Conservation (phyloP, 306 rosid species). For the Canavalia ensiformis region DNA sequence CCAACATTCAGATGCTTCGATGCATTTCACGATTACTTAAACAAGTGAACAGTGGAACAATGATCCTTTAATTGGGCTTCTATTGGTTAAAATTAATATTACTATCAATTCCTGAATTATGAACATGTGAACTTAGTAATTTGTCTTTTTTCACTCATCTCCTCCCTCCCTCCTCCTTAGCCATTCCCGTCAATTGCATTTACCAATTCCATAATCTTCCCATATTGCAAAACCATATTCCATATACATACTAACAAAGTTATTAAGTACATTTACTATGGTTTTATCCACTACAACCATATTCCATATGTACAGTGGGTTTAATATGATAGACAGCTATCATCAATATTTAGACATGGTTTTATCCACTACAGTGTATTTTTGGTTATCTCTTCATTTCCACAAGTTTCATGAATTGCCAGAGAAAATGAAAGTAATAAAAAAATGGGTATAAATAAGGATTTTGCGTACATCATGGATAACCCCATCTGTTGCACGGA, state of each 20-base stretch:
- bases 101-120: neutral
- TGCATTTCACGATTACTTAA: neutral
- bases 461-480: slow-evolving; percentile 54
- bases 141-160: neutral
- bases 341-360: slow-evolving; percentile 29
- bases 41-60: neutral
- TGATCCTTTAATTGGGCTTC: neutral
- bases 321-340: slow-evolving; percentile 12
- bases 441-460: slow-evolving; percentile 19
- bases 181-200: neutral
- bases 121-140: neutral
- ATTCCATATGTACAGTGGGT: neutral
- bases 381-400: slow-evolving; percentile 31
- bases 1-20: neutral
- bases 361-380: slow-evolving; percentile 18
- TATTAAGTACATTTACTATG: neutral
- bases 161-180: neutral
- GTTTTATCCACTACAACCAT: too few relatives aligned
- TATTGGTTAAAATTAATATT: neutral
- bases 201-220: neutral
- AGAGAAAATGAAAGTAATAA: slow-evolving; percentile 13
- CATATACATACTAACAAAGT: neutral
- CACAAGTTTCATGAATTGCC: slow-evolving; percentile 11
- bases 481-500: slow-evolving; percentile 51
- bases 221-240: slow-evolving; percentile 19